Evolutionary conservation across 305 asterid species (phyloP).

Genomic region (Fraxinus latifolia): DNA sequence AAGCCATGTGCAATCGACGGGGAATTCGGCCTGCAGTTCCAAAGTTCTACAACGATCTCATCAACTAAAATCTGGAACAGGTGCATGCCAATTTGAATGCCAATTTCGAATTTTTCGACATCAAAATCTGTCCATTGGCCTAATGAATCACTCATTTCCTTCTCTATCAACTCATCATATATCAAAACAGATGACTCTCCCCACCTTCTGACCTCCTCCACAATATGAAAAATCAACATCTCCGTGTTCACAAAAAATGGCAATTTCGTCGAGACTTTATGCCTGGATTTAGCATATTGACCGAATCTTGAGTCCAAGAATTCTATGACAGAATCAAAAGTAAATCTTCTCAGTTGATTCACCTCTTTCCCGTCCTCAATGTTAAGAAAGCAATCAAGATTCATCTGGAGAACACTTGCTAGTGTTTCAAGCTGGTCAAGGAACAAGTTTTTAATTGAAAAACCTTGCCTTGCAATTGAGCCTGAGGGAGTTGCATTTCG

Average conservation of each 20-base stretch:
- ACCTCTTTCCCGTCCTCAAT: slow-evolving; percentile 41
- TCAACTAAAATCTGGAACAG: slow-evolving; percentile 60
- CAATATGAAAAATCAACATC: slow-evolving; percentile 51
- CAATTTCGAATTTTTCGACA: slow-evolving; percentile 55
- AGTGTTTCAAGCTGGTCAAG: slow-evolving; percentile 67
- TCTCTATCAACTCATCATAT: slow-evolving; percentile 56
- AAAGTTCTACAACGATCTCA: slow-evolving; percentile 60
- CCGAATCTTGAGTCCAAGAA: slow-evolving; percentile 50
- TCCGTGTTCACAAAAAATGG: slow-evolving; percentile 51
- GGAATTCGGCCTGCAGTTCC: slow-evolving; percentile 11
- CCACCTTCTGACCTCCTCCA: slow-evolving; percentile 67
- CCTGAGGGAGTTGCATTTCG: slow-evolving; percentile 35
- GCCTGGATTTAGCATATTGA: slow-evolving; percentile 39
- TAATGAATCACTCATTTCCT: slow-evolving; percentile 64
- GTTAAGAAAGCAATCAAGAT: slow-evolving; percentile 49
- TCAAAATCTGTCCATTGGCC: slow-evolving; percentile 70
- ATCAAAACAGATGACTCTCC: slow-evolving; percentile 41
- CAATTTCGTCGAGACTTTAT: slow-evolving; percentile 38
- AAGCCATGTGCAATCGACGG: not conserved
- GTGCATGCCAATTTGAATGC: slow-evolving; percentile 50
- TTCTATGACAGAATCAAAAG: slow-evolving; percentile 68
- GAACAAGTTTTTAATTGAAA: slow-evolving; percentile 53
- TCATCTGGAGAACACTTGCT: slow-evolving; percentile 62
- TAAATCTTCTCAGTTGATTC: slow-evolving; percentile 46
- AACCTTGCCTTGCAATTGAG: slow-evolving; percentile 31